Conservation (phyloP, 2,329 filamentous ascomycete species). For the Pyrenophora teres region DNA sequence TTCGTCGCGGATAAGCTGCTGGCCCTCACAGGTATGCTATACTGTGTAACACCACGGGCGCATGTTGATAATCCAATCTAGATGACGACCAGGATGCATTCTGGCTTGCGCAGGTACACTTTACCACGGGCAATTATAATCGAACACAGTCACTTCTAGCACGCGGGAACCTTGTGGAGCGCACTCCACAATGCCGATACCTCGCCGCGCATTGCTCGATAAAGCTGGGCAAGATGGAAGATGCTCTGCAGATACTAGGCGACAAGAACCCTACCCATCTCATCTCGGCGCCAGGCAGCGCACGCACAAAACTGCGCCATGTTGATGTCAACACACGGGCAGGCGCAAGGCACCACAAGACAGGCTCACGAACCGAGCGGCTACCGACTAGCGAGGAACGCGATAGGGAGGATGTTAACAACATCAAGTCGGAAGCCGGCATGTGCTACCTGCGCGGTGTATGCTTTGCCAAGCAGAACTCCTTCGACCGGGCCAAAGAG, state of each 20-base stretch:
- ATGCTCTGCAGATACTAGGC: conserved; percentile 82
- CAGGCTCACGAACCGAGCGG: conserved; percentile 54
- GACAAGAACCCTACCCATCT: conserved; percentile 94
- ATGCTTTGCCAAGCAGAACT: conserved; percentile 96
- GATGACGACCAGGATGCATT: conserved; percentile 94
- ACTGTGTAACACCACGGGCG: background rate
- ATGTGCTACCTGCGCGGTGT: conserved; percentile 96
- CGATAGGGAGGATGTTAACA: conserved; percentile 71
- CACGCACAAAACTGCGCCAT: conserved; percentile 73
- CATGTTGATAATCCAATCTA: conserved; percentile 47
- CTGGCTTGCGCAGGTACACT: conserved; percentile 98
- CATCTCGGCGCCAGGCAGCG: conserved; percentile 68
- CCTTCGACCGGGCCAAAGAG: conserved; percentile 94
- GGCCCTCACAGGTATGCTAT: conserved; percentile 80
- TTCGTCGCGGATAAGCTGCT: conserved; percentile 97
- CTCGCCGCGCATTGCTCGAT: conserved; percentile 93
- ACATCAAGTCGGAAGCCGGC: conserved; percentile 86
- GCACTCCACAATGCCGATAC: conserved; percentile 87
- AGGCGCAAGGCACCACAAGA: conserved; percentile 53
- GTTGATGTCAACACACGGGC: conserved; percentile 59
- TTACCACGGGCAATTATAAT: conserved; percentile 91
- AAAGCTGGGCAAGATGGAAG: conserved; percentile 87
- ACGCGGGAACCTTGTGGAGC: conserved; percentile 78
- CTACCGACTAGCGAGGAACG: conserved; percentile 64
- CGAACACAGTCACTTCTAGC: conserved; percentile 85